Evolutionary conservation across 2,329 filamentous ascomycete species (phyloP).

Genomic region (Exophiala sp.): DNA sequence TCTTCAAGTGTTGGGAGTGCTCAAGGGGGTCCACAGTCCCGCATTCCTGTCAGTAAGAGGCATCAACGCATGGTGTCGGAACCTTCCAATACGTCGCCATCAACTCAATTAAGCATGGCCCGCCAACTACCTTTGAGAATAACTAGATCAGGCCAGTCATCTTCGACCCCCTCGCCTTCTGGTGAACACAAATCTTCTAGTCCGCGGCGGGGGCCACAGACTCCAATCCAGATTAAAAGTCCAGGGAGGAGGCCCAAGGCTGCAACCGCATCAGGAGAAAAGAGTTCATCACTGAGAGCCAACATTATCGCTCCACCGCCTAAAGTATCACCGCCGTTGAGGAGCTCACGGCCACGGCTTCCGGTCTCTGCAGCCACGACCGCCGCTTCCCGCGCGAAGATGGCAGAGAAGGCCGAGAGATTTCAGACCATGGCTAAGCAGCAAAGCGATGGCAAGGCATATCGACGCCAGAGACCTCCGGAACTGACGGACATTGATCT

Average conservation of each 20-base stretch:
- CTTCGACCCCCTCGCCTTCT: constrained; percentile 21
- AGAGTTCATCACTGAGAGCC: constrained; percentile 63
- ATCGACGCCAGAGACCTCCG: constrained; percentile 47
- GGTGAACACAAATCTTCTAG: constrained; percentile 22
- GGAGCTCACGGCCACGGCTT: constrained; percentile 77
- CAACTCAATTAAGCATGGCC: background rate
- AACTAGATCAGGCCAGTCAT: constrained; percentile 3
- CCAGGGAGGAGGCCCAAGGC: constrained; percentile 36
- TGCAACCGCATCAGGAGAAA: constrained; percentile 41
- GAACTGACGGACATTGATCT: constrained; percentile 77
- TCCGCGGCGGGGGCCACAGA: constrained; percentile 30
- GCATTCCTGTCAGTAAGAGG: constrained; percentile 22
- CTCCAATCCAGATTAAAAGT: constrained; percentile 33
- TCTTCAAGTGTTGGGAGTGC: background rate
- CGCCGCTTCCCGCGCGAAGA: constrained; percentile 65
- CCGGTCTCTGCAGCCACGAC: constrained; percentile 72
- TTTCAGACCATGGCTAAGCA: constrained; percentile 44
- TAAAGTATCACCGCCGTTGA: constrained; percentile 72
- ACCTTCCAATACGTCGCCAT: constrained; percentile 14
- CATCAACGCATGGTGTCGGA: constrained; percentile 20
- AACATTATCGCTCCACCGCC: constrained; percentile 68
- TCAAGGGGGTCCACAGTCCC: constrained; percentile 12
- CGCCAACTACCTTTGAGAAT: constrained; percentile 19
- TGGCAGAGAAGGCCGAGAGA: constrained; percentile 59
- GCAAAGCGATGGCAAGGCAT: constrained; percentile 34